A percentile compares a stretch with the other conserved stretches of the same genome.
phyloP scores from a whole-genome alignment of 2,329 filamentous ascomycete species.

The Hansfordia pulvinata region DNA sequence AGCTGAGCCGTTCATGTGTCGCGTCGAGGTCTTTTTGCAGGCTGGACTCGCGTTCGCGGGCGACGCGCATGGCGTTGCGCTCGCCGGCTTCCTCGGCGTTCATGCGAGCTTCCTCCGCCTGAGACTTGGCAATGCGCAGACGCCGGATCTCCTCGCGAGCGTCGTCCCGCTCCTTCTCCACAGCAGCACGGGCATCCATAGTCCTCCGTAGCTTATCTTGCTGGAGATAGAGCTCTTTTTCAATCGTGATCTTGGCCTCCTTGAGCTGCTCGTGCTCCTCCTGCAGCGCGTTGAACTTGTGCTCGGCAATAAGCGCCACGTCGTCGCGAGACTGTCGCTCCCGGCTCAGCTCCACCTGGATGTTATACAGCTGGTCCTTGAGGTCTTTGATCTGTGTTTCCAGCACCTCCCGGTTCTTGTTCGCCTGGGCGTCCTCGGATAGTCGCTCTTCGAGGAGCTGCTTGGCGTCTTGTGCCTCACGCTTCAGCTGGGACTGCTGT shows the following conservation, averaged over 20 bases:
- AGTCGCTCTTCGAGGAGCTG: constrained; percentile 76
- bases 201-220: constrained; percentile 82
- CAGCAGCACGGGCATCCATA: constrained; percentile 64
- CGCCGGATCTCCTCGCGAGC: constrained; percentile 74
- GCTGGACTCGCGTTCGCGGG: constrained; percentile 66
- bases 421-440: constrained; percentile 77
- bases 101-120: constrained; percentile 73
- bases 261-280: constrained; percentile 79
- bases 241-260: constrained; percentile 90
- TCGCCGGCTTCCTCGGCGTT: constrained; percentile 74
- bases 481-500: constrained; percentile 71
- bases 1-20: constrained; percentile 61
- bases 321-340: constrained; percentile 92
- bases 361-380: constrained; percentile 71
- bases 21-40: constrained; percentile 70
- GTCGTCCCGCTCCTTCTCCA: constrained; percentile 81
- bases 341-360: constrained; percentile 78
- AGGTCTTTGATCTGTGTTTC: constrained; percentile 80
- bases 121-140: constrained; percentile 69
- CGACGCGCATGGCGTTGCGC: constrained; percentile 61
- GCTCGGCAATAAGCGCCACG: constrained; percentile 78
- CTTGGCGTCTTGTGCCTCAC: constrained; percentile 81
- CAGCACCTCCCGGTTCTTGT: constrained; percentile 66
- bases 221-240: constrained; percentile 94
- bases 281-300: constrained; percentile 70